phyloP scores from a whole-genome alignment of 768 basidiomycete species.

The Tylopilus plumbeoviolaceoides region DNA sequence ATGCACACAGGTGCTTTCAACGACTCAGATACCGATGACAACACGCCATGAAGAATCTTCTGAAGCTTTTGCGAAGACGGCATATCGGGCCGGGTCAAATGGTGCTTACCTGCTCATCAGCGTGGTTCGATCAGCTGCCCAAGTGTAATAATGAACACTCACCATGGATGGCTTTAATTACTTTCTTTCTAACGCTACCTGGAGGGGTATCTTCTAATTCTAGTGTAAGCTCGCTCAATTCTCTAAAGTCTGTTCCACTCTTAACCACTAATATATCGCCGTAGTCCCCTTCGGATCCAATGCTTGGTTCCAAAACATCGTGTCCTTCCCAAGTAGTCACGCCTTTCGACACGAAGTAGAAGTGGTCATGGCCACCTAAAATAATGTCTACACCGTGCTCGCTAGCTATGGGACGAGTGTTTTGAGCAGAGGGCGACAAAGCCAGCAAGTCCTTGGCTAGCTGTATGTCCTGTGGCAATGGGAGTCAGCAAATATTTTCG shows the following conservation, averaged over 20 bases:
- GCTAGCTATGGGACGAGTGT: slow-evolving; percentile 36
- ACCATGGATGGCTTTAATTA: slow-evolving; percentile 65
- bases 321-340: slow-evolving; percentile 64
- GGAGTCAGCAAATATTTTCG: slow-evolving; percentile 7
- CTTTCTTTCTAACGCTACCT: slow-evolving; percentile 59
- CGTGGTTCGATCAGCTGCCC: background rate
- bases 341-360: slow-evolving; percentile 71
- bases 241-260: slow-evolving; percentile 87
- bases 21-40: slow-evolving; percentile 65
- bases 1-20: slow-evolving; percentile 76
- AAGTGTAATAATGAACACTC: slow-evolving; percentile 5
- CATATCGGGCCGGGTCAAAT: slow-evolving; percentile 54
- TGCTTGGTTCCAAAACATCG: slow-evolving; percentile 44
- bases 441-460: slow-evolving; percentile 67
- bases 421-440: slow-evolving; percentile 52
- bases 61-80: slow-evolving; percentile 53
- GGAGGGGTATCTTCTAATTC: slow-evolving; percentile 55
- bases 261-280: slow-evolving; percentile 75
- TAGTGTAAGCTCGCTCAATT: slow-evolving; percentile 71
- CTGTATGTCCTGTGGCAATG: slow-evolving; percentile 51
- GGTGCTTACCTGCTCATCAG: slow-evolving; percentile 54
- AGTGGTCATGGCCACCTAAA: slow-evolving; percentile 87
- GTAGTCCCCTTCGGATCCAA: slow-evolving; percentile 69
- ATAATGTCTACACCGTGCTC: slow-evolving; percentile 79
- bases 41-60: slow-evolving; percentile 54